phyloP scores from a whole-genome alignment of 768 basidiomycete genomes.

The Collybiopsis luxurians region DNA sequence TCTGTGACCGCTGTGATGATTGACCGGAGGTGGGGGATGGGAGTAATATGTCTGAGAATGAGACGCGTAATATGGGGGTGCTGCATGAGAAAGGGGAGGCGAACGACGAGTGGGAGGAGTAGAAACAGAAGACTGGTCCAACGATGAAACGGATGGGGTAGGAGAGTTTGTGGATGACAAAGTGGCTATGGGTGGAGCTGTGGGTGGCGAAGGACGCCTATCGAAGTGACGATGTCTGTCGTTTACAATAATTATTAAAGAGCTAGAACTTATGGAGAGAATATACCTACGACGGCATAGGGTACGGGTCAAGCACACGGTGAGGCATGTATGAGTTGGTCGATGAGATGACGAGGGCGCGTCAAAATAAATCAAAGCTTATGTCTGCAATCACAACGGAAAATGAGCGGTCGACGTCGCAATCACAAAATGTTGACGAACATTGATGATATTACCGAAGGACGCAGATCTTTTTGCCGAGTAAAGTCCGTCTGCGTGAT shows the following conservation, averaged over 20 bases:
- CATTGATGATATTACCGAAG: background rate
- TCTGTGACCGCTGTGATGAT: slow-evolving; percentile 3
- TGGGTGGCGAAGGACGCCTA: slow-evolving; percentile 5
- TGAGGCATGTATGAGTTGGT: slow-evolving; percentile 1
- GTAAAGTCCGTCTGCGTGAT: background rate
- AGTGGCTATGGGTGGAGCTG: slow-evolving; percentile 5
- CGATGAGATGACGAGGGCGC: background rate
- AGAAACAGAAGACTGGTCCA: slow-evolving; percentile 7
- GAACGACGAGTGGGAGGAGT: slow-evolving; percentile 6
- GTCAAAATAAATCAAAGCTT: background rate
- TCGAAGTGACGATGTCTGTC: slow-evolving; percentile 5
- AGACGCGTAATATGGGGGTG: background rate
- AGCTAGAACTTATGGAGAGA: background rate
- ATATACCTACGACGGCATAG: slow-evolving; percentile 6
- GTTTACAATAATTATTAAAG: background rate
- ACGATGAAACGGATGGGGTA: slow-evolving; percentile 3
- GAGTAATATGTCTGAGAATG: slow-evolving; percentile 5
- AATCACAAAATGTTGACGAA: slow-evolving; percentile 2
- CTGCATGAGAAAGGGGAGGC: background rate
- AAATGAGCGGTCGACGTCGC: slow-evolving; percentile 5
- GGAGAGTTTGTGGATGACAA: slow-evolving; percentile 6
- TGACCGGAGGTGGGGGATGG: slow-evolving; percentile 1
- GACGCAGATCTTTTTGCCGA: background rate
- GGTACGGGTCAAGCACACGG: slow-evolving; percentile 6
- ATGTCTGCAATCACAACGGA: slow-evolving; percentile 3